phyloP scores from a whole-genome alignment of 1,284 basidiomycete genomes.

The Ceratobasidium sp. region DNA sequence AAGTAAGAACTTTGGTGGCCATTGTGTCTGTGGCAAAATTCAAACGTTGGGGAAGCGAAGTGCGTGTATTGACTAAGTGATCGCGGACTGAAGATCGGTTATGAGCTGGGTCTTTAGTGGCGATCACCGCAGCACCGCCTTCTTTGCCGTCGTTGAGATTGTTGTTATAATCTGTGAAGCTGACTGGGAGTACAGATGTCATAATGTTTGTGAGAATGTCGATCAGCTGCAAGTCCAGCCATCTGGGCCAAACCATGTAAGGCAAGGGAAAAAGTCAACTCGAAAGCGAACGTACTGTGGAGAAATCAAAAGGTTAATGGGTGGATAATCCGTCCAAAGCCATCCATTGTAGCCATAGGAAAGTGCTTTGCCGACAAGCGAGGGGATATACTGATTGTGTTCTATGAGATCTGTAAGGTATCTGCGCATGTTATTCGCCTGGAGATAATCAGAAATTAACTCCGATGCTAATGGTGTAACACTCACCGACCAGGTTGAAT shows the following conservation, averaged over 20 bases:
- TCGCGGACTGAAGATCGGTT: slow-evolving; percentile 34
- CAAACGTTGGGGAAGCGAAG: slow-evolving; percentile 4
- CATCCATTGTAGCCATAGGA: slow-evolving; percentile 33
- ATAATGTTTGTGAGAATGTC: slow-evolving; percentile 31
- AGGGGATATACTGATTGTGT: slow-evolving; percentile 29
- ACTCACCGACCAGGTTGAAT: slow-evolving; percentile 37
- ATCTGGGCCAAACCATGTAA: background rate
- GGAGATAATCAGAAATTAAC: background rate
- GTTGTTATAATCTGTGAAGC: slow-evolving; percentile 28
- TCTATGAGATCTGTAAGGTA: slow-evolving; percentile 16
- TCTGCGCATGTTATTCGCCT: slow-evolving; percentile 30
- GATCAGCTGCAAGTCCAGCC: slow-evolving; percentile 9
- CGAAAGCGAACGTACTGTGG: background rate
- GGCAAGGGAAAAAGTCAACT: background rate
- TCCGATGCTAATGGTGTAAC: background rate
- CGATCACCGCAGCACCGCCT: slow-evolving; percentile 25
- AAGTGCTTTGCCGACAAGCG: background rate
- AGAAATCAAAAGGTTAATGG: slow-evolving; percentile 8
- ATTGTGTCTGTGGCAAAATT: slow-evolving; percentile 27
- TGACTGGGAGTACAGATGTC: slow-evolving; percentile 23
- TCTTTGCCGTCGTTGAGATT: slow-evolving; percentile 32
- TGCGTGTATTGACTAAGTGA: slow-evolving; percentile 26
- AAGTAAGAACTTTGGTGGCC: slow-evolving; percentile 33
- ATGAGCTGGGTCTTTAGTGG: slow-evolving; percentile 12
- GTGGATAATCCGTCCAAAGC: slow-evolving; percentile 34